Base-by-base conservation (phyloP, 495 filamentous ascomycete species). In the Cladorrhinum samala region DNA sequence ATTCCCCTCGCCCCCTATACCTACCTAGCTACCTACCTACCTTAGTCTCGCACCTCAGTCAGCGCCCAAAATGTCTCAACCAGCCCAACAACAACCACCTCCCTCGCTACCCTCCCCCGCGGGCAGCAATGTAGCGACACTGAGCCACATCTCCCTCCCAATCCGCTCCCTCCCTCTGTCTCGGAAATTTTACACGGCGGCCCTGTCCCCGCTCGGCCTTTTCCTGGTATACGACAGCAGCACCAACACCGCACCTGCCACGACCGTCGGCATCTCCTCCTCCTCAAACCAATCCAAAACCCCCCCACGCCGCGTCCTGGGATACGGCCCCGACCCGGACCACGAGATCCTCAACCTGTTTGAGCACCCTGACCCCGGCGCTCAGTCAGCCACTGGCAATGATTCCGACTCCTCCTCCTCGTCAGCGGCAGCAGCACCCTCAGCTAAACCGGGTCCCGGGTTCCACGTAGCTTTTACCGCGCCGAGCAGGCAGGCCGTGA, bases 381-480 rank as follows among this genome's bases (percentile, higher is more conserved):
- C n/a, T n/a, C n/a, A n/a, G n/a, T n/a, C n/a, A n/a, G n/a, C n/a
- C n/a, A n/a, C n/a, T n/a, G n/a, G n/a, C n/a, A n/a, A 54, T 55
- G 3, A 21, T 44, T 38, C 3, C 11, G 27, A 33, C 27, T 6
- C 5, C 27, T 33, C n/a, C n/a, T n/a, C n/a, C n/a, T n/a, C n/a
- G n/a, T n/a, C n/a, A n/a, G n/a, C n/a, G n/a, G n/a, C n/a, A n/a
- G n/a, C n/a, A n/a, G n/a, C n/a, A n/a, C n/a, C 27, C 11, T 5
- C 27, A 33, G 30, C 57, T 6, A 52, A 65, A 5, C 57, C 64
- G 9, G 63, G 63, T 9, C 30, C 54, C 3, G 69, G 69, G 0
- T 65, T 62, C 41, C 69, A 72, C 46, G 27, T 72, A 14, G 69
- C 69, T 3, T 65, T 72, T 52, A 67, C 69, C 38, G 68, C 69